Evolutionary conservation across 2,329 filamentous ascomycete species (phyloP).

Genomic region (Bisporella sp.): DNA sequence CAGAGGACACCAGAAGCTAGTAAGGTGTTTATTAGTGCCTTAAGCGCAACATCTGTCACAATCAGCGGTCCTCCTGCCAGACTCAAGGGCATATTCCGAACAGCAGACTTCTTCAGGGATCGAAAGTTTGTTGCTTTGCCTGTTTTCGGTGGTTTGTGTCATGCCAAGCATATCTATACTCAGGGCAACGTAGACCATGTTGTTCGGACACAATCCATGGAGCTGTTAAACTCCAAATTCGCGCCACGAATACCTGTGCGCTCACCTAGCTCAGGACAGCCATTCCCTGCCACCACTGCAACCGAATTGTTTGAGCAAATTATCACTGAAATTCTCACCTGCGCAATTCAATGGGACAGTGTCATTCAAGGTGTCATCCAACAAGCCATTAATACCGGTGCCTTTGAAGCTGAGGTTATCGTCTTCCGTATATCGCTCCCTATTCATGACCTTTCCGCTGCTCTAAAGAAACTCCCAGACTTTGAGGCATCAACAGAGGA

Average conservation of each 20-base stretch:
- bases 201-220: constrained; percentile 13
- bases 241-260: constrained; percentile 24
- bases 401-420: constrained; percentile 15
- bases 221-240: constrained; percentile 5
- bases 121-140: constrained; percentile 27
- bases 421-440: constrained; percentile 25
- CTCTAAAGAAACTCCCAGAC: constrained; percentile 8
- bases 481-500: constrained; percentile 10
- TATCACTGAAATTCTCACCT: constrained; percentile 26
- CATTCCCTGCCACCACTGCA: constrained; percentile 21
- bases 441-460: constrained; percentile 20
- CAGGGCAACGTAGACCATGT: constrained; percentile 23
- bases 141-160: constrained; percentile 33
- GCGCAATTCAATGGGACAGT: constrained; percentile 25
- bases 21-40: constrained; percentile 14
- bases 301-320: constrained; percentile 21
- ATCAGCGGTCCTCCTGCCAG: constrained; percentile 15
- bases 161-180: constrained; percentile 34
- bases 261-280: constrained; percentile 26
- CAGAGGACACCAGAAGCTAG: constrained; percentile 19
- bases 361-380: constrained; percentile 21
- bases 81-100: constrained; percentile 25
- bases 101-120: constrained; percentile 26
- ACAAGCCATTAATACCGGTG: constrained; percentile 7
- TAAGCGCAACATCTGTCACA: constrained; percentile 7